A percentile compares a stretch with the other conserved stretches of the same genome.
Conservation (phyloP, 352 stramenopile genomes). For the Pythium rhizo-oryzae region DNA sequence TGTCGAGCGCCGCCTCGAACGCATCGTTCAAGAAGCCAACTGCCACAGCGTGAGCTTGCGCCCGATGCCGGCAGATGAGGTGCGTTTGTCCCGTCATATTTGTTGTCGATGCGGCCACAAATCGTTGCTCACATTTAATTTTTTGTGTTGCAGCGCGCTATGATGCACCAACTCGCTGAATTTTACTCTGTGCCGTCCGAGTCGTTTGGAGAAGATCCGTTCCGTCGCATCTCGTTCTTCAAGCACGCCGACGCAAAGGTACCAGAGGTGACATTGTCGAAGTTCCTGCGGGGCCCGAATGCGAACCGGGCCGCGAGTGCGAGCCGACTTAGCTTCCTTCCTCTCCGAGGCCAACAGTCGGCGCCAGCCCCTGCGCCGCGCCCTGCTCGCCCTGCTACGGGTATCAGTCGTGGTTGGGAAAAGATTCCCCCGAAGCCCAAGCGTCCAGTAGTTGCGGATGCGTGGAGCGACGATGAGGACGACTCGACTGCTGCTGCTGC, state of each 20-base stretch:
- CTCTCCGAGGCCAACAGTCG: slow-evolving; percentile 40
- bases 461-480: slow-evolving; percentile 81
- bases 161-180: slow-evolving; percentile 75
- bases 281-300: slow-evolving; percentile 35
- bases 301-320: slow-evolving; percentile 28
- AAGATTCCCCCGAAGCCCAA: slow-evolving; percentile 52
- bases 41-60: slow-evolving; percentile 79
- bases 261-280: slow-evolving; percentile 60
- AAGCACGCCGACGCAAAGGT: slow-evolving; percentile 59
- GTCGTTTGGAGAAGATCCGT: slow-evolving; percentile 75
- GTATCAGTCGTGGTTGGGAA: slow-evolving; percentile 71
- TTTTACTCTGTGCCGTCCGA: slow-evolving; percentile 72
- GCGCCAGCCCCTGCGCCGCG: slow-evolving; percentile 23
- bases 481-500: background rate
- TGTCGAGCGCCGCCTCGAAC: slow-evolving; percentile 75
- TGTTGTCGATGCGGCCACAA: no score
- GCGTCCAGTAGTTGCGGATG: slow-evolving; percentile 52
- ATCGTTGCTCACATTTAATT: background rate
- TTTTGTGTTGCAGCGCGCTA: slow-evolving; percentile 39
- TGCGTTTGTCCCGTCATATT: slow-evolving; percentile 1
- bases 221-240: slow-evolving; percentile 79
- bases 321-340: slow-evolving; percentile 61
- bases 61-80: slow-evolving; percentile 71
- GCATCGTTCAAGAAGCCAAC: slow-evolving; percentile 65
- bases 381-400: slow-evolving; percentile 29